These are phyloP conservation scores for Uronychia setigera DNA, from an alignment of 73 alveolate species.

Conservation along the genomic window DNA sequence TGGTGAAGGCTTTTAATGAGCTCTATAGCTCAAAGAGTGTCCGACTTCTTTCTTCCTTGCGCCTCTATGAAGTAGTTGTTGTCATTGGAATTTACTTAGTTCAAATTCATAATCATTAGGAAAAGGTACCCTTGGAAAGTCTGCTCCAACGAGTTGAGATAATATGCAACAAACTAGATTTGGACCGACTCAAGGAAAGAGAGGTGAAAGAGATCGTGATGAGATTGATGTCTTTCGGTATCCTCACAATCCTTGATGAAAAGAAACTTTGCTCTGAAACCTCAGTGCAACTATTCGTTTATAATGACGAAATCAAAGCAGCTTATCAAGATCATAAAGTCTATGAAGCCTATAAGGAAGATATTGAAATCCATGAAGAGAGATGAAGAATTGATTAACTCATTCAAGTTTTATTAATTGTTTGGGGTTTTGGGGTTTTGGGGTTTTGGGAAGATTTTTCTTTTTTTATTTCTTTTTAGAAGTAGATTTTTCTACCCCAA, in stretches of 20 bases:
- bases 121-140: constrained; percentile 18
- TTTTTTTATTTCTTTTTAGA: no score
- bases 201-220: constrained; percentile 55
- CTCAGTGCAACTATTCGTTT: constrained; percentile 18
- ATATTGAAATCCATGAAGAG: constrained; percentile 6
- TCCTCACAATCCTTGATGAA: neutral
- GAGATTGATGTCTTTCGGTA: constrained; percentile 52
- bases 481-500: no score
- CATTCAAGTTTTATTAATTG: no score
- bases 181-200: neutral
- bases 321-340: constrained; percentile 5
- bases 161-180: constrained; percentile 10
- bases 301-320: constrained; percentile 24
- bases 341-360: neutral
- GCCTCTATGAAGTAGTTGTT: constrained; percentile 71
- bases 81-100: constrained; percentile 48
- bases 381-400: no score
- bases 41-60: constrained; percentile 65
- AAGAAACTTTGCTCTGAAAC: constrained; percentile 8
- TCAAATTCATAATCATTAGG: neutral
- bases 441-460: no score
- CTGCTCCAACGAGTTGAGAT: constrained; percentile 23
- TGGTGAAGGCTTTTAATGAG: constrained; percentile 72
- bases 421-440: no score
- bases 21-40: constrained; percentile 72